Evolutionary conservation across 1,139 yeast genomes (phyloP), one percentile per base, ranked within the genome.

Genomic region (Suhomyces chickasaworum): DNA sequence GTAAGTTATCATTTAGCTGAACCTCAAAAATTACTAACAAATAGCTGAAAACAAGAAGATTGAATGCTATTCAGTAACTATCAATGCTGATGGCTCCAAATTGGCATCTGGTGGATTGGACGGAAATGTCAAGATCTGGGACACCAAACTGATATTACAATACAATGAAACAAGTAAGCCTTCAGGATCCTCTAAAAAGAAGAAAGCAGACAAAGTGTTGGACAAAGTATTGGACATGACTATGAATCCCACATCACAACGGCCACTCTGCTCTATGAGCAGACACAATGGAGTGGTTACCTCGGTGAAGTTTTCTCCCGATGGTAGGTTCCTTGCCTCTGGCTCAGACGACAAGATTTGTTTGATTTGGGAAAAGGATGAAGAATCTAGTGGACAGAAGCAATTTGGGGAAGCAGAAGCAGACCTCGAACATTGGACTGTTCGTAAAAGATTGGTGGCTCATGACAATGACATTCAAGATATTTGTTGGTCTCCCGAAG

Each of bases 401-500:
- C 76, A 64, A 52, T 74, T 75, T 55, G 80, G 80, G 2, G 78
- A 77, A 38, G 69, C 80, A 42, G 82, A 81, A 47, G 75, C 76
- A 5, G 96, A 89, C 56, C 62, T 83, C 41, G 97, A 91, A 62
- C 95, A 86, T 57, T 93, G 98, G 98, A 86, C 93, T 0, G 97
- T 91, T 1, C 72, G 97, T 22, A 88, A 88, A 60, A 78, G 98
- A 57, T 75, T 90, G 23, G 96, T 89, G 18, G 99, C 97, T 1
- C 99, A 93, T 66, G 98, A 93, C 53, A 93, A 91, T 60, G 99
- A 93, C 68, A 89, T 93, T 41, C 99, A 93, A 62, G 99, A 93
- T 64, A 84, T 93, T 53, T 95, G 97, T 36, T 93, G 99, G 99
- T 88, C 97, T 1, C 98, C 98, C 0, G 98, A 93, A 61, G 88